A percentile compares a stretch with the other conserved stretches of the same genome.
Conservation (phyloP, 768 basidiomycete genomes). For the Mrakia hoshinonis region DNA sequence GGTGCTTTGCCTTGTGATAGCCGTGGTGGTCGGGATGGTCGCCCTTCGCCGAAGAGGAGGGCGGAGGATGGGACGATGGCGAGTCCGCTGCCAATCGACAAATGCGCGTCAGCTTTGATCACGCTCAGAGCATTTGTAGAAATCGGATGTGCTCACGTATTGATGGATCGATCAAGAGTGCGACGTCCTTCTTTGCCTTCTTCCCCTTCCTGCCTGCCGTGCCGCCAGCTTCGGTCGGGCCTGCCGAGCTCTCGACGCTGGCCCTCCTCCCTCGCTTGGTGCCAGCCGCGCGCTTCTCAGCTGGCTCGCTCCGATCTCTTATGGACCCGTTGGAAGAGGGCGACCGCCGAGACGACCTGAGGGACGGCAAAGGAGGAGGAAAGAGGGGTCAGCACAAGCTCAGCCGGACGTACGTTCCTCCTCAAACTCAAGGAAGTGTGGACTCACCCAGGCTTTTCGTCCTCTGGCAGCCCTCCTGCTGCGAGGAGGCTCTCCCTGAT, state of each 20-base stretch:
- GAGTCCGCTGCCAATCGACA: neutral
- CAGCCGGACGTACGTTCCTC: neutral
- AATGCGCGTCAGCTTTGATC: neutral
- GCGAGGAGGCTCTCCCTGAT: conserved; percentile 35
- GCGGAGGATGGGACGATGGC: neutral
- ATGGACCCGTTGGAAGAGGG: neutral
- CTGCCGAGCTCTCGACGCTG: neutral
- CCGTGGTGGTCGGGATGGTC: conserved; percentile 5
- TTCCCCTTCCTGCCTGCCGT: conserved; percentile 5
- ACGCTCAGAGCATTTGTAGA: neutral
- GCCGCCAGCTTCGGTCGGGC: neutral
- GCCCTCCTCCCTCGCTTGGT: conserved; percentile 2
- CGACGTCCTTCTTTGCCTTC: conserved; percentile 23
- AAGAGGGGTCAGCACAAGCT: neutral
- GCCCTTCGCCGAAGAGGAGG: neutral
- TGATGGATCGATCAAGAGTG: neutral
- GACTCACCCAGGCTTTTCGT: conserved; percentile 10
- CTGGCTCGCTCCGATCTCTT: neutral
- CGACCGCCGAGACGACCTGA: neutral
- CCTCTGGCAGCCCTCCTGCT: neutral
- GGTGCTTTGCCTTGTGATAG: conserved; percentile 41
- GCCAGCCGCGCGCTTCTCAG: neutral
- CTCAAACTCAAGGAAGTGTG: neutral
- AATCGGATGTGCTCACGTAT: neutral
- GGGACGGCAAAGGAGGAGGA: neutral